Conservation (phyloP, 2,329 filamentous ascomycete genomes). For the Ceratocystis albifundus region DNA sequence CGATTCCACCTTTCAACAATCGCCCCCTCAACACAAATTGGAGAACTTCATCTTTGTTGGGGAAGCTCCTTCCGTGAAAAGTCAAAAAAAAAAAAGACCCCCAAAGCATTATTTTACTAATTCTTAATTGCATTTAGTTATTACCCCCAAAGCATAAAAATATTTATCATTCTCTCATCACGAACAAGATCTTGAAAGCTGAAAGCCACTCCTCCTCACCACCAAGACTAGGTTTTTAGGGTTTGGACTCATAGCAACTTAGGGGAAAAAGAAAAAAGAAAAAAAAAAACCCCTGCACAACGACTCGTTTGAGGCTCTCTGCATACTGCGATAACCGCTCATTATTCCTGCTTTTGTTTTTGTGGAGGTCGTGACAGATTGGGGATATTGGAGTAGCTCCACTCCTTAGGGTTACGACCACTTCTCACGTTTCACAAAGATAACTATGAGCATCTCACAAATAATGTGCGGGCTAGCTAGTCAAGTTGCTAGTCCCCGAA, state of each 20-base stretch:
- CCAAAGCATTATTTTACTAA: too few species aligned
- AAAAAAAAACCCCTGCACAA: neutral
- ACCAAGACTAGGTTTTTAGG: neutral
- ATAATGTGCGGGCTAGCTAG: too few species aligned
- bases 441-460: too few species aligned
- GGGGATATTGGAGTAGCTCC: too few species aligned
- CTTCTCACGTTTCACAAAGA: too few species aligned
- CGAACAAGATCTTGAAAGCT: neutral
- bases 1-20: neutral
- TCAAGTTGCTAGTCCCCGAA: too few species aligned
- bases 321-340: neutral
- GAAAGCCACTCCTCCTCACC: conserved; percentile 8
- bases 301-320: neutral
- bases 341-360: neutral
- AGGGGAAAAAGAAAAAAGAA: neutral
- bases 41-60: neutral
- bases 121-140: too few species aligned
- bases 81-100: neutral
- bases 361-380: too few species aligned
- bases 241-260: neutral
- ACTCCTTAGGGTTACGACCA: too few species aligned
- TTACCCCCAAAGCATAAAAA: neutral
- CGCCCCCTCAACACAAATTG: neutral
- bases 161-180: neutral
- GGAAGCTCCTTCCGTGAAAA: neutral